Evolutionary conservation across 2,329 filamentous ascomycete species (phyloP).

Genomic region (Leptoxyphium fumago): DNA sequence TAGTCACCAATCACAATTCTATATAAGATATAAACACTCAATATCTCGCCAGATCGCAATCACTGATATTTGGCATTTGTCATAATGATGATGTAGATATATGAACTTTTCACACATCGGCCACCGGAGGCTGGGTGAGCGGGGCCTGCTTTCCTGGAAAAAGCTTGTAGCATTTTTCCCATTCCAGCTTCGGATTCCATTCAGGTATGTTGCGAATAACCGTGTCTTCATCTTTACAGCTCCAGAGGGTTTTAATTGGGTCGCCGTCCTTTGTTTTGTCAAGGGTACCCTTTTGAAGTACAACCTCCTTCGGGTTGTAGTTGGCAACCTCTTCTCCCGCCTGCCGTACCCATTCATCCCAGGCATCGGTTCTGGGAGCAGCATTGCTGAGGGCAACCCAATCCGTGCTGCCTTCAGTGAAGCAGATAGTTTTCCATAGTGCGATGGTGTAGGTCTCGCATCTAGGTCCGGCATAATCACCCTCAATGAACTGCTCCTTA

Average conservation of each 20-base stretch:
- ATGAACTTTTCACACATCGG: too few species aligned
- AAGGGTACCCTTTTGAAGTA: background rate
- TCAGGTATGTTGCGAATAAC: background rate
- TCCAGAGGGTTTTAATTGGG: background rate
- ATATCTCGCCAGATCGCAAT: too few species aligned
- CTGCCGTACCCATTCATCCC: slow-evolving; percentile 13
- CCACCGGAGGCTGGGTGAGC: too few species aligned
- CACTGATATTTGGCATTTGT: too few species aligned
- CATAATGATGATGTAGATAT: too few species aligned
- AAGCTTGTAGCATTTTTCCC: slow-evolving; percentile 6
- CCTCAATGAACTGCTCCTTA: slow-evolving; percentile 21
- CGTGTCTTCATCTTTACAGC: background rate
- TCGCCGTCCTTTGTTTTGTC: background rate
- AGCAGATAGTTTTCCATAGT: slow-evolving; percentile 34
- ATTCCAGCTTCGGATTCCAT: slow-evolving; percentile 10
- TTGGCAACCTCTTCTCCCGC: slow-evolving; percentile 4
- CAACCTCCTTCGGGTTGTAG: background rate
- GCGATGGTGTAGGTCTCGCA: slow-evolving; percentile 33
- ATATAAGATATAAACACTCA: too few species aligned
- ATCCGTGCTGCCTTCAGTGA: slow-evolving; percentile 24
- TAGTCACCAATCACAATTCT: too few species aligned
- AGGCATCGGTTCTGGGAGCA: slow-evolving; percentile 9
- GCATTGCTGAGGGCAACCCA: slow-evolving; percentile 25
- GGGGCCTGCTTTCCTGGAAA: too few species aligned
- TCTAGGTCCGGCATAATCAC: slow-evolving; percentile 4